Evolutionary conservation across 192 early-diverging fungal species (phyloP).

Genomic region (Linnemannia elongata): DNA sequence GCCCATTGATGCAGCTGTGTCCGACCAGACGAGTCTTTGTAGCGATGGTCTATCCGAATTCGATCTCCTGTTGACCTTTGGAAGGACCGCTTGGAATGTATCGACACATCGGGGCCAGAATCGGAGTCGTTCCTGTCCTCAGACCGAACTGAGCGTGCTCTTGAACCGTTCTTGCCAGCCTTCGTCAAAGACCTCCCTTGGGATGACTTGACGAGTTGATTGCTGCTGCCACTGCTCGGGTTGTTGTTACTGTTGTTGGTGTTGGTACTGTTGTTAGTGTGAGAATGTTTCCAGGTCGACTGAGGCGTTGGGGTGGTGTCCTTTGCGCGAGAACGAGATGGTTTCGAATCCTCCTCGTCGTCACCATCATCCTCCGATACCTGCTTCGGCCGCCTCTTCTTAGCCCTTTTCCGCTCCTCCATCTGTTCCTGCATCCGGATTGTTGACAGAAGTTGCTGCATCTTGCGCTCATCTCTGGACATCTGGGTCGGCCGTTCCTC

Average conservation of each 20-base stretch:
- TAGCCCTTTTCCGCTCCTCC: conserved; percentile 58
- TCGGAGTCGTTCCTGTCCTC: conserved; percentile 37
- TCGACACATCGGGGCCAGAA: conserved; percentile 9
- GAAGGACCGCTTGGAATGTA: conserved; percentile 20
- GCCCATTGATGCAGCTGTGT: conserved; percentile 77
- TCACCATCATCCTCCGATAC: conserved; percentile 50
- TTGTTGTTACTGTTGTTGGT: neutral
- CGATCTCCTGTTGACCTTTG: conserved; percentile 49
- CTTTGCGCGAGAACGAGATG: conserved; percentile 9
- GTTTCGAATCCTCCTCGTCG: conserved; percentile 37
- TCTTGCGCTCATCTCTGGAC: conserved; percentile 78
- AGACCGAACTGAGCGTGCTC: conserved; percentile 24
- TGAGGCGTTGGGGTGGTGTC: conserved; percentile 6
- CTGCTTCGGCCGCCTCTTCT: conserved; percentile 51
- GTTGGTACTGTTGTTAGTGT: neutral
- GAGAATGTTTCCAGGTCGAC: conserved; percentile 23
- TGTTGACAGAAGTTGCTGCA: conserved; percentile 72
- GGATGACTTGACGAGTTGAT: neutral
- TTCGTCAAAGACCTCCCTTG: conserved; percentile 1
- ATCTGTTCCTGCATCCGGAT: conserved; percentile 73
- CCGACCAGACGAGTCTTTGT: conserved; percentile 72
- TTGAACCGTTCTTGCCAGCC: conserved; percentile 19
- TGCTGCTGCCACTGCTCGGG: neutral
- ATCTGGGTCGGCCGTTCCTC: conserved; percentile 50
- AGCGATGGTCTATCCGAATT: conserved; percentile 60